These are phyloP conservation scores for Conticribra guillardii DNA, from an alignment of 108 stramenopile species.

Conservation along the genomic window DNA sequence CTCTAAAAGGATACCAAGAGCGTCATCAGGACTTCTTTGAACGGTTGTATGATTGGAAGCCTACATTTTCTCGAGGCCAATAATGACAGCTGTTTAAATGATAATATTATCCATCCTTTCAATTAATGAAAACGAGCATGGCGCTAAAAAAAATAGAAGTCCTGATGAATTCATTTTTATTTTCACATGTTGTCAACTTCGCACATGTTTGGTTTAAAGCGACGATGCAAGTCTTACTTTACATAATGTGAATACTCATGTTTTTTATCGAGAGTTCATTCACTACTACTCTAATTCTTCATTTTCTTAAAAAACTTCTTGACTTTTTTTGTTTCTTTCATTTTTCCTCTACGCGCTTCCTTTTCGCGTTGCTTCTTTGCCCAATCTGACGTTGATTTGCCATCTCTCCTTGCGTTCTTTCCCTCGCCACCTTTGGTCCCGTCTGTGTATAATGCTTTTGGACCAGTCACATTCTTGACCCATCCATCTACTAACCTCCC, in stretches of 20 bases:
- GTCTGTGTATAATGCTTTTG: conserved; percentile 51
- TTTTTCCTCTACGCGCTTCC: conserved; percentile 13
- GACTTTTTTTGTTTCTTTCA: conserved; percentile 28
- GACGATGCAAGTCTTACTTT: too few species aligned
- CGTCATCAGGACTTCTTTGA: conserved; percentile 1
- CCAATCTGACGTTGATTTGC: conserved; percentile 56
- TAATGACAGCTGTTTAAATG: too few species aligned
- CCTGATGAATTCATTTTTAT: too few species aligned
- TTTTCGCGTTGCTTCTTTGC: conserved; percentile 41
- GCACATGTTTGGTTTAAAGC: too few species aligned
- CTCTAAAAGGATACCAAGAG: conserved; percentile 7
- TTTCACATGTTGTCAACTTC: too few species aligned
- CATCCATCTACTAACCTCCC: conserved; percentile 53
- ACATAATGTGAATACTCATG: too few species aligned
- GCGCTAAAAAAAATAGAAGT: too few species aligned
- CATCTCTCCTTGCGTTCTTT: conserved; percentile 51
- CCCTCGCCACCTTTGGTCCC: conserved; percentile 45
- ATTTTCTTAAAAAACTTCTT: conserved; percentile 36
- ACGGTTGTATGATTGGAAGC: conserved; percentile 8
- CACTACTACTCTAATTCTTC: too few species aligned
- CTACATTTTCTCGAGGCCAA: not conserved
- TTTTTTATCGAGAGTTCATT: too few species aligned
- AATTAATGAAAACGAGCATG: too few species aligned
- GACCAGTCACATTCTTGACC: conserved; percentile 51
- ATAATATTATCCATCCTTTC: too few species aligned